Evolutionary conservation across 805 yeast genomes (phyloP).

Genomic region (Ogataea zsoltii): DNA sequence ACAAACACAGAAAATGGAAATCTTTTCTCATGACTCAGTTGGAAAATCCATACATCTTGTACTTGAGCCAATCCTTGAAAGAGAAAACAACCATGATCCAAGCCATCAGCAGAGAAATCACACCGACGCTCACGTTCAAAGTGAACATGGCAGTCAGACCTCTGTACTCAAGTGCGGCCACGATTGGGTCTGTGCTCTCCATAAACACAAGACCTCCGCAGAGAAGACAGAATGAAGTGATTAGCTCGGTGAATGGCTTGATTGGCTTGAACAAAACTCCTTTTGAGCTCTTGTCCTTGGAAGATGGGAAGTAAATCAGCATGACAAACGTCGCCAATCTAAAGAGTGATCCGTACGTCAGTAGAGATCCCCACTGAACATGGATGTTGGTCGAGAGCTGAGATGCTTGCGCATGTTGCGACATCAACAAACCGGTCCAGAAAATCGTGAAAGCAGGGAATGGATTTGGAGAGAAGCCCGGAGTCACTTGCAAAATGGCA

Average conservation of each 20-base stretch:
- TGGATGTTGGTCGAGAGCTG: conserved; percentile 77
- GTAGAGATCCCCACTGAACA: conserved; percentile 87
- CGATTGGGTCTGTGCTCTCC: conserved; percentile 86
- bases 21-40: no score
- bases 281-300: conserved; percentile 20
- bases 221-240: conserved; percentile 75
- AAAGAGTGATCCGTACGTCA: conserved; percentile 80
- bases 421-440: conserved; percentile 97
- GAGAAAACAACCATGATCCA: conserved; percentile 78
- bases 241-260: conserved; percentile 84
- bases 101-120: conserved; percentile 76
- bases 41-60: conserved; percentile 12
- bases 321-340: conserved; percentile 65
- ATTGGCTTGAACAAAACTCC: conserved; percentile 42
- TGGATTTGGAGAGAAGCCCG: conserved; percentile 89
- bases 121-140: conserved; percentile 81
- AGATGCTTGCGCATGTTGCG: conserved; percentile 88
- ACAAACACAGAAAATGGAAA: not conserved
- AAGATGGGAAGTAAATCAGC: conserved; percentile 46
- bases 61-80: conserved; percentile 52
- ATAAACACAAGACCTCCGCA: conserved; percentile 91
- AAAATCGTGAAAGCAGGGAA: conserved; percentile 91
- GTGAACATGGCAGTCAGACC: conserved; percentile 90
- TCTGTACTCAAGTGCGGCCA: conserved; percentile 77
- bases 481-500: conserved; percentile 40